Evolutionary conservation across 495 filamentous ascomycete species (phyloP).

Genomic region (Penicillium parvum): DNA sequence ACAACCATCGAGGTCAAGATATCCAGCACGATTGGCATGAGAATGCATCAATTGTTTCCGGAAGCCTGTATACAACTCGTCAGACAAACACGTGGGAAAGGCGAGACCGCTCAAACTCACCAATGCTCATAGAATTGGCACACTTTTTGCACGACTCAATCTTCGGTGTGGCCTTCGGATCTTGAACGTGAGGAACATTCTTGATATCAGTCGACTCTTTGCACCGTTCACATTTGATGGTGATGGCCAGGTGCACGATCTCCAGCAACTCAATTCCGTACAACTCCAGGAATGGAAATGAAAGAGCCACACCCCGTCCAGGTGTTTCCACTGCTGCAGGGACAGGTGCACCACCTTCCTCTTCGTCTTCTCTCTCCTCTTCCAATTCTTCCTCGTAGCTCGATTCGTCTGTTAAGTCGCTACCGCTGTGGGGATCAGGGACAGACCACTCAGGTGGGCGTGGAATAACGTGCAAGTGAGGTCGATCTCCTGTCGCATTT

Average conservation of each 20-base stretch:
- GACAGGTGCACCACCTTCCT: conserved; percentile 39
- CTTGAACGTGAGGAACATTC: conserved; percentile 52
- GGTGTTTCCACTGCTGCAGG: conserved; percentile 31
- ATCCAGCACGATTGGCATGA: conserved; percentile 72
- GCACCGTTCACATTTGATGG: conserved; percentile 79
- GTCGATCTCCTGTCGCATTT: conserved; percentile 39
- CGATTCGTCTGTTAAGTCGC: conserved; percentile 31
- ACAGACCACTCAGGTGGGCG: conserved; percentile 78
- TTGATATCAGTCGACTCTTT: conserved; percentile 70
- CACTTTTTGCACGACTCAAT: conserved; percentile 71
- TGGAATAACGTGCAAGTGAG: conserved; percentile 72
- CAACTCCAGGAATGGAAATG: conserved; percentile 77
- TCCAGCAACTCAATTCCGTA: conserved; percentile 80
- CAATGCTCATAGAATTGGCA: conserved; percentile 59
- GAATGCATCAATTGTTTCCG: conserved; percentile 72
- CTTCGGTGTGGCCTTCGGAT: conserved; percentile 34
- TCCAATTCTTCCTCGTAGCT: conserved; percentile 25
- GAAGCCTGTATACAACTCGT: conserved; percentile 45
- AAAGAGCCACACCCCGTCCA: conserved; percentile 70
- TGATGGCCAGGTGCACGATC: conserved; percentile 61
- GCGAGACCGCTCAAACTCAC: conserved; percentile 19
- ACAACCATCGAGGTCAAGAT: conserved; percentile 77
- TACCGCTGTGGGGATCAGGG: conserved; percentile 34
- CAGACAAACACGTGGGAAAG: neutral
- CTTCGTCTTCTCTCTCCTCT: conserved; percentile 42